These are phyloP conservation scores for Penicillium fimorum DNA, from an alignment of 495 filamentous ascomycete genomes.

Conservation along the genomic window DNA sequence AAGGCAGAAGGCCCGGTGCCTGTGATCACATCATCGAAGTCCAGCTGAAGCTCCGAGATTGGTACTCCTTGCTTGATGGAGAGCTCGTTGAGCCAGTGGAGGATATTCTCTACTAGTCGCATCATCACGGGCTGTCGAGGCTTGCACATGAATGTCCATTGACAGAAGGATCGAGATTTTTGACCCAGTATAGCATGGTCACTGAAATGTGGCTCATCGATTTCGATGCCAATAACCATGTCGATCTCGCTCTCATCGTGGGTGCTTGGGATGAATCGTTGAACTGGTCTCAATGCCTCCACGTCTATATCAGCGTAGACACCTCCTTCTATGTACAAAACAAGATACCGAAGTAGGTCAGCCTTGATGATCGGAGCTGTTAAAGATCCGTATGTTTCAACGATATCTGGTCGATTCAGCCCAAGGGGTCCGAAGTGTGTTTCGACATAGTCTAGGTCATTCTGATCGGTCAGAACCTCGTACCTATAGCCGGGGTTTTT, in stretches of 20 bases:
- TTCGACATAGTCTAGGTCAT: constrained; percentile 58
- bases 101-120: constrained; percentile 58
- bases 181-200: constrained; percentile 61
- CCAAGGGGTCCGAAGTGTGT: constrained; percentile 55
- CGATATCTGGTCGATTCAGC: constrained; percentile 60
- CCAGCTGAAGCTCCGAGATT: constrained; percentile 55
- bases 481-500: constrained; percentile 60
- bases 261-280: constrained; percentile 44
- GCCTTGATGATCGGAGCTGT: constrained; percentile 58
- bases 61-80: constrained; percentile 50
- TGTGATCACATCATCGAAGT: constrained; percentile 66
- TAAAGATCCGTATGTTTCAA: constrained; percentile 54
- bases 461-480: constrained; percentile 63
- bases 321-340: constrained; percentile 54
- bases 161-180: constrained; percentile 63
- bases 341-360: constrained; percentile 53
- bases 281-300: constrained; percentile 42
- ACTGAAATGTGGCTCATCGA: constrained; percentile 59
- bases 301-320: constrained; percentile 53
- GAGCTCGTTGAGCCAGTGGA: constrained; percentile 56
- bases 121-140: constrained; percentile 62
- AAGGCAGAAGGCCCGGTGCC: constrained; percentile 68
- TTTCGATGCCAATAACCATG: constrained; percentile 64
- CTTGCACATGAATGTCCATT: constrained; percentile 68
- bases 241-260: constrained; percentile 50